Percentiles rank a stretch among this genome's conserved stretches.
Evolutionary conservation across 352 stramenopile genomes (phyloP).

Genomic region (Globisporangium cederbergense): DNA sequence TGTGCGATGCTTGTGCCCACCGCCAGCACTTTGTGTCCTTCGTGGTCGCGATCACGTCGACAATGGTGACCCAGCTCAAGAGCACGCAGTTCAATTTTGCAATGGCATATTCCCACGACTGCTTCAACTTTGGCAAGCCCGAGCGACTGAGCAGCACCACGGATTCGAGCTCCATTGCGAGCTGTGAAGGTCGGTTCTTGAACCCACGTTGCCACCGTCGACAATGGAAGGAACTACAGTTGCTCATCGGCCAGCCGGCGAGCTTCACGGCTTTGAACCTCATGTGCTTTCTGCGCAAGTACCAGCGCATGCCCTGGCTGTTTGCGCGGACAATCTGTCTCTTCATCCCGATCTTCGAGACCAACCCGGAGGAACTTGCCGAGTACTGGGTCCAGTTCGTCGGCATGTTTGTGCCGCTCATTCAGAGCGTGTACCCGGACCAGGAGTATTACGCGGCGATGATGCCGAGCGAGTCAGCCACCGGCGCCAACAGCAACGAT

Average conservation of each 20-base stretch:
- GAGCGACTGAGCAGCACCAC: neutral
- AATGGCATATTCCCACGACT: constrained; percentile 5
- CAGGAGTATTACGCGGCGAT: constrained; percentile 34
- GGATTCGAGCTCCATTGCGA: neutral
- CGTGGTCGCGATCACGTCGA: constrained; percentile 23
- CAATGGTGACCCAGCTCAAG: neutral
- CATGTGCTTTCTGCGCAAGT: constrained; percentile 34
- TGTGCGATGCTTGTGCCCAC: constrained; percentile 26
- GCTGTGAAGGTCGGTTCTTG: constrained; percentile 2
- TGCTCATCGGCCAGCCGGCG: constrained; percentile 18
- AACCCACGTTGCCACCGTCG: constrained; percentile 11
- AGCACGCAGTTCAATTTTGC: neutral
- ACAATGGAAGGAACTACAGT: constrained; percentile 22
- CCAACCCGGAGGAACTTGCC: constrained; percentile 14
- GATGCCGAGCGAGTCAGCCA: constrained; percentile 22
- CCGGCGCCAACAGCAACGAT: too few species aligned
- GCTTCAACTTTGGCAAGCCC: neutral
- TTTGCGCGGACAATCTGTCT: constrained; percentile 29
- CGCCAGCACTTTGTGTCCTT: constrained; percentile 35
- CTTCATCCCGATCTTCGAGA: constrained; percentile 32
- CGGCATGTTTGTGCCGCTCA: constrained; percentile 23
- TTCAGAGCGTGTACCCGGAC: constrained; percentile 22
- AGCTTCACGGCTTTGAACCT: constrained; percentile 33
- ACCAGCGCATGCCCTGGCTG: constrained; percentile 23
- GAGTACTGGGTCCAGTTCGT: constrained; percentile 38